phyloP scores from a whole-genome alignment of 306 rosid species.

The Leucaena leucocephala region DNA sequence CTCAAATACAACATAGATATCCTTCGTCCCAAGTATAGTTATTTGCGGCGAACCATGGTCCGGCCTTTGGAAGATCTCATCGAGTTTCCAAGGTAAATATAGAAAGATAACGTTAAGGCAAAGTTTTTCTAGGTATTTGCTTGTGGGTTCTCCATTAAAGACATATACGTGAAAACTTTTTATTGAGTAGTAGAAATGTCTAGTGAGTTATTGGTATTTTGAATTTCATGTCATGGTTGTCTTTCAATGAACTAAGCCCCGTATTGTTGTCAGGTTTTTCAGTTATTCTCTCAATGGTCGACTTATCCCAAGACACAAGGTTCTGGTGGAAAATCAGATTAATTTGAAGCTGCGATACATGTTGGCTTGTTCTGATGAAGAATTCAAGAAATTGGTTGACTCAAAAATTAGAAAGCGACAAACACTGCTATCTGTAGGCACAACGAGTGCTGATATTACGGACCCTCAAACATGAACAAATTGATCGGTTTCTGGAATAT shows the following conservation, averaged over 20 bases:
- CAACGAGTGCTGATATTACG: conserved; percentile 29
- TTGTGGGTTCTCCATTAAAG: neutral
- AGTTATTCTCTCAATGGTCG: conserved; percentile 91
- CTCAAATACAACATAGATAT: conserved; percentile 74
- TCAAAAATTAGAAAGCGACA: conserved; percentile 53
- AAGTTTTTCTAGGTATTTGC: neutral
- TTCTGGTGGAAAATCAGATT: conserved; percentile 72
- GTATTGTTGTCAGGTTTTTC: conserved; percentile 49
- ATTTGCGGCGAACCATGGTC: conserved; percentile 83
- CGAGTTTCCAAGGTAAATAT: conserved; percentile 78
- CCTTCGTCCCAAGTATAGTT: conserved; percentile 82
- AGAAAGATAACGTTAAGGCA: neutral
- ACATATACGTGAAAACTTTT: conserved; percentile 1
- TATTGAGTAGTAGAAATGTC: conserved; percentile 14
- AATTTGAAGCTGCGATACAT: conserved; percentile 67
- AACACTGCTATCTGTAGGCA: conserved; percentile 53
- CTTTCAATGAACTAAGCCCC: neutral
- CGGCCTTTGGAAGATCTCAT: conserved; percentile 77
- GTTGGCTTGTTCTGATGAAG: conserved; percentile 76
- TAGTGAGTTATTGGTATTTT: conserved; percentile 1
- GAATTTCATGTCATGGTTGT: neutral
- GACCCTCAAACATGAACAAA: conserved; percentile 16
- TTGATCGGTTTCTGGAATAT: conserved; percentile 19
- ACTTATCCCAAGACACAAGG: conserved; percentile 85
- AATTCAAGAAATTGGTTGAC: conserved; percentile 70